Conservation (phyloP, 495 filamentous ascomycete species). For the Xylaria grammica region DNA sequence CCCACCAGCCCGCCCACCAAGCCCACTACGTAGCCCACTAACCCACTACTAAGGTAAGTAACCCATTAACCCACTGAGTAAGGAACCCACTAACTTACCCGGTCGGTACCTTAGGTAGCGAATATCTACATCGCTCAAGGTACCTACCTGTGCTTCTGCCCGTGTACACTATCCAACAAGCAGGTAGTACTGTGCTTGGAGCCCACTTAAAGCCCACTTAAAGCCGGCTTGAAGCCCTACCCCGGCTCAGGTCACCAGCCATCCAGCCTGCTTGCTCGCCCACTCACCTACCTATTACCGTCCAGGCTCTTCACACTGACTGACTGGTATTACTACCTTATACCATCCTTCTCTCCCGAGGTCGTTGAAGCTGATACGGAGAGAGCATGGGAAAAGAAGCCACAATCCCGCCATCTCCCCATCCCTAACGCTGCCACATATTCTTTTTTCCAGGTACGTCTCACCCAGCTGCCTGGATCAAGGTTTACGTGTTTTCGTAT, state of each 20-base stretch:
- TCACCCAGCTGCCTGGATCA: conserved; percentile 5
- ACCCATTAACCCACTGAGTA: no score
- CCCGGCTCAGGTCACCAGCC: conserved; percentile 3
- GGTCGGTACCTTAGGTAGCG: no score
- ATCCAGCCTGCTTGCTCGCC: conserved; percentile 1
- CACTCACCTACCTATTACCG: conserved; percentile 9
- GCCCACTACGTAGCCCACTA: background rate
- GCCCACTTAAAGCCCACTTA: background rate
- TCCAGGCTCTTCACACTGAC: no score
- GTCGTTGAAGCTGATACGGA: conserved; percentile 7
- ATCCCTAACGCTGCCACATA: conserved; percentile 19
- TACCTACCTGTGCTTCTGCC: no score
- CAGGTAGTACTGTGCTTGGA: no score
- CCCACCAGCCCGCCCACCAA: background rate
- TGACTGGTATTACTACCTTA: conserved; percentile 1
- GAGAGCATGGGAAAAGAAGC: conserved; percentile 16
- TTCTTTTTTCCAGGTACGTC: conserved; percentile 15
- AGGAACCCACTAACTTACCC: no score
- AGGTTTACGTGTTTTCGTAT: background rate
- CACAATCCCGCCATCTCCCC: conserved; percentile 14
- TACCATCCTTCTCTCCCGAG: no score
- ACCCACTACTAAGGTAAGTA: background rate
- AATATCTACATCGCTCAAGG: no score
- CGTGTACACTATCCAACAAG: no score
- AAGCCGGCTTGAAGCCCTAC: conserved; percentile 2